Evolutionary conservation across 768 basidiomycete genomes (phyloP), one percentile per base, ranked within the genome.

Genomic region (Rhodotorula toruloides): DNA sequence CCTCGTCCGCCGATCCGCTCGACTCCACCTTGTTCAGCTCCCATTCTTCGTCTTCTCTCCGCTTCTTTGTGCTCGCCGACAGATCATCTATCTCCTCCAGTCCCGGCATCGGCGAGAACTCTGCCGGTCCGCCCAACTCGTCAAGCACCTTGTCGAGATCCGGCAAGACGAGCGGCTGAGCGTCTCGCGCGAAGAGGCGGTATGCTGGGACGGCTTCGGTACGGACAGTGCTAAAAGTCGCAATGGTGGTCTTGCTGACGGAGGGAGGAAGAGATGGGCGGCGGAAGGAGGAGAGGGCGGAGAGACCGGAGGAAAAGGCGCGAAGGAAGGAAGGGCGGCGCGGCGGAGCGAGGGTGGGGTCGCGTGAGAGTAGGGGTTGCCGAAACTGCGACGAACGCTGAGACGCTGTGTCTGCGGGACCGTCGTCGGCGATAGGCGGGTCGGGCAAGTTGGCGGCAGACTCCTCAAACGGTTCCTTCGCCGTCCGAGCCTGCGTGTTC

Each of bases 61-160:
- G n/a, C 3, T 14, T 5, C 12, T 22, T 9, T 17, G 36, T 17
- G n/a, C 7, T 65, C 72, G 4, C 59, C 67, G 59, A 75, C 75
- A 22, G 70, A 71, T 52, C 65, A 63, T 3, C 36, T 19, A 32
- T 16, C 34, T 5, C 37, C 37, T 22, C n/a, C 46, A 34, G 13
- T 25, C 25, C 48, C 12, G 58, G 58, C 58, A 59, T 52, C 31
- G 50, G 31, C 2, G 78, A 65, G 62, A 87, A 84, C 11, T 74
- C 58, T 0, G 84, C 82, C 21, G 78, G 73, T 2, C 80, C 52
- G 4, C 56, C 78, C 10, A 87, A 67, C 14, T 77, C 76, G 3
- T 83, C 78, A n/a, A 88, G 77, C 71, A 84, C 80, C 9, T 78
- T 72, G 74, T 89, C 86, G 54, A 89, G 81, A 49, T 82, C 79